Conservation (phyloP, 352 stramenopile genomes). For the Globisporangium sylvaticum region DNA sequence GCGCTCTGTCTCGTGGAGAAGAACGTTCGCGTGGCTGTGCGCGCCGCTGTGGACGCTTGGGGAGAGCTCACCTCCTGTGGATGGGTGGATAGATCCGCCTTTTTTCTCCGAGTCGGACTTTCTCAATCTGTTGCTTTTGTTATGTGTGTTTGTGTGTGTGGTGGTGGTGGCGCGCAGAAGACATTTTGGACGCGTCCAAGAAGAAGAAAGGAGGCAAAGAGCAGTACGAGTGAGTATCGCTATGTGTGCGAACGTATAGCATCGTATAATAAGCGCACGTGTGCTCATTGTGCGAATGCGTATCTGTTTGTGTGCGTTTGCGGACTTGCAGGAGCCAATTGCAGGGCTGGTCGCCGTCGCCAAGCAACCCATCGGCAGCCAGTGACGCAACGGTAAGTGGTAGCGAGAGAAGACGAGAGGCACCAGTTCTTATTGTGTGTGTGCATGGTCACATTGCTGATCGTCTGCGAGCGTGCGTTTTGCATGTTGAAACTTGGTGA, state of each 20-base stretch:
- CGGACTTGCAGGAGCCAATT: constrained; percentile 37
- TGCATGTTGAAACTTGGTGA: not conserved
- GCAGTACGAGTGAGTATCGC: constrained; percentile 28
- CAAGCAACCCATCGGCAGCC: not conserved
- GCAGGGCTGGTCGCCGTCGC: constrained; percentile 64
- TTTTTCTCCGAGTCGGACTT: not conserved
- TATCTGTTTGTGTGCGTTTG: too few species aligned
- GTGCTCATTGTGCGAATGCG: not conserved
- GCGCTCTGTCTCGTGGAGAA: too few species aligned
- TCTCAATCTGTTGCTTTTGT: not conserved
- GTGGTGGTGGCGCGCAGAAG: constrained; percentile 1
- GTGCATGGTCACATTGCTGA: not conserved
- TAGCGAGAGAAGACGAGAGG: not conserved
- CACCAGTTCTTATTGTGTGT: not conserved
- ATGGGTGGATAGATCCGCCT: not conserved
- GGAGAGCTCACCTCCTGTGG: not conserved
- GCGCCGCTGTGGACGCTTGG: too few species aligned
- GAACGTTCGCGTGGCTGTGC: too few species aligned
- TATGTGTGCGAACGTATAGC: not conserved
- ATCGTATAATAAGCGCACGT: not conserved
- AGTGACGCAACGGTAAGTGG: constrained; percentile 10
- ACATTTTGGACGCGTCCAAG: constrained; percentile 12
- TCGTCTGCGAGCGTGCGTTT: not conserved
- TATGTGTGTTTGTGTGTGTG: not conserved
- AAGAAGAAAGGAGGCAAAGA: constrained; percentile 18